Base-by-base conservation (phyloP, 176 grass and related monocot species). In the Triticum urartu region DNA sequence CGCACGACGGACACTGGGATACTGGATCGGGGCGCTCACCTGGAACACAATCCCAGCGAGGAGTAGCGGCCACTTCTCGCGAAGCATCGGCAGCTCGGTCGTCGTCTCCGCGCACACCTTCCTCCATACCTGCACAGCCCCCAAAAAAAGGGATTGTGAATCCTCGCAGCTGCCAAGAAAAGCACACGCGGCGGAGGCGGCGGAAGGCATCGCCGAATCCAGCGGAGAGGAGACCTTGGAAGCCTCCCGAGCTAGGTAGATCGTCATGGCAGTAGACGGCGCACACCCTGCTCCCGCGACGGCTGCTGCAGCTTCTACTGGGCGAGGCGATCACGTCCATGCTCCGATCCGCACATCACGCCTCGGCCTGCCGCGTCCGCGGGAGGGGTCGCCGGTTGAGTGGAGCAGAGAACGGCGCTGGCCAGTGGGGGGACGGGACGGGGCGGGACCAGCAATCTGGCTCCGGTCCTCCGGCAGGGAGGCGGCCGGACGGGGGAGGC, bases 221-320 rank as follows among this genome's bases (percentile, higher is more conserved):
- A 26, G 60, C 40, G 35, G 62, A 50, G 7, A 24, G 10, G 64
- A 54, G 6, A 98, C 97, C 97, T 98, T 98, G 84, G 94, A 95
- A 75, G 88, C 77, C 88, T 98, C 97, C 73, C 97, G 86, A 66
- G 97, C 97, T 89, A 98, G 87, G 90, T 95, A 94, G 77, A 95
- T 81, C 33, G 96, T 92, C 93, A 89, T 95, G 70, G 30, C 84
- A 68, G 62, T 58, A 75, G 84, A 76, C 28, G 40, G 18, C 20
- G 42, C 75, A 52, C 3, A 79, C 20, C 33, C 74, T 58, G 34
- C 56, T 73, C 76, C 82, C 79, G 24, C 80, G 11, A 34, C 58
- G 75, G 30, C 26, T 5, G 48, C 76, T 75, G 83, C 74, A 69
- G 68, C 68, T 86, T 65, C 88, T 86, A 79, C 73, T 89, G 11